Conservation (phyloP, 805 yeast genomes). For the Candida coquimbonensis region DNA sequence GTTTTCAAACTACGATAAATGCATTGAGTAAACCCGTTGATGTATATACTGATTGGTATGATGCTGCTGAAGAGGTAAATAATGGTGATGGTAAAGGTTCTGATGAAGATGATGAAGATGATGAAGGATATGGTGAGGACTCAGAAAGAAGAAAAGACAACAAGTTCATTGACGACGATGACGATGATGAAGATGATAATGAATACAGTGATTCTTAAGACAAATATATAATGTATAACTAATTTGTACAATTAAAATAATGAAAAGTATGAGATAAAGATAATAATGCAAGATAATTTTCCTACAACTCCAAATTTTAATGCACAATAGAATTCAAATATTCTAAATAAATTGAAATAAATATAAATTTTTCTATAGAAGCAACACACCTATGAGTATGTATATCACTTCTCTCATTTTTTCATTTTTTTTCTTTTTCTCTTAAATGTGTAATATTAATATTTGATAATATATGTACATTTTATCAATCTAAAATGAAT, state of each 20-base stretch:
- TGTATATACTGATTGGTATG: constrained; percentile 95
- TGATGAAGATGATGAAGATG: constrained; percentile 23
- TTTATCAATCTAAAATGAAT: constrained; percentile 1
- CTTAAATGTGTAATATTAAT: constrained; percentile 2
- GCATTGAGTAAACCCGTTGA: constrained; percentile 80
- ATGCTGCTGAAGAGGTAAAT: constrained; percentile 75
- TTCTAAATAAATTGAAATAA: constrained; percentile 9
- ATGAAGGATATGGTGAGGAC: constrained; percentile 9
- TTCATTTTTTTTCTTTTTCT: background rate
- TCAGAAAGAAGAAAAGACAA: constrained; percentile 13
- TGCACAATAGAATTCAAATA: constrained; percentile 11
- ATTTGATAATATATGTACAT: constrained; percentile 2
- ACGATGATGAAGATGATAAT: constrained; percentile 22
- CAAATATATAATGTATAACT: too few species aligned
- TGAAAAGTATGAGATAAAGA: background rate
- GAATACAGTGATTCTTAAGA: constrained; percentile 20
- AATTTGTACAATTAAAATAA: background rate
- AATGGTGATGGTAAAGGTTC: constrained; percentile 27
- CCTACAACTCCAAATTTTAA: background rate
- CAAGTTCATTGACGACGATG: constrained; percentile 14
- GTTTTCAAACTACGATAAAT: constrained; percentile 83
- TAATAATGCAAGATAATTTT: background rate
- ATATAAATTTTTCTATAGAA: constrained; percentile 1
- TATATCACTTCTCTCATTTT: background rate
- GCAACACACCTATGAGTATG: background rate